Evolutionary conservation across 805 yeast species (phyloP), one percentile per base, ranked within the genome.

Genomic region (Pichia membranifaciens): DNA sequence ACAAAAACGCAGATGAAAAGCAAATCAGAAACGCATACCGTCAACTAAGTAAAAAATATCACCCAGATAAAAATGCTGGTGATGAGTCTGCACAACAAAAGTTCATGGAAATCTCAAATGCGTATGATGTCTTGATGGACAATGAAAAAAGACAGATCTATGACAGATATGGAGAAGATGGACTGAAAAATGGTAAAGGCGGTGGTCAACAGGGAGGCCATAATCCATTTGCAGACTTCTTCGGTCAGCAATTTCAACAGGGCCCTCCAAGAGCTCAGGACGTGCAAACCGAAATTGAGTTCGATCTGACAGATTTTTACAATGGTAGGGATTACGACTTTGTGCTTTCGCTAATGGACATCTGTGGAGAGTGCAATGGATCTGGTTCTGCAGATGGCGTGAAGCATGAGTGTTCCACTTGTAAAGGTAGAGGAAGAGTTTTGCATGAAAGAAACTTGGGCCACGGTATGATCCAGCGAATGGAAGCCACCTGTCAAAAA

Each of bases 21-120:
- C 89, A 88, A 47, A 87, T 90, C 67, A 88, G 87, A 61, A 76
- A 81, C 44, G 96, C 96, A 0, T 90, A 90, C 63, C 72, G 96
- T 54, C 76, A 79, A 47, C 68, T 91, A 53, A 82, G 90, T 54
- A 84, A 87, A 63, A 86, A 86, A 60, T 88, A 78, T 66, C 99
- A 91, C 61, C 99, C 99, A 2, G 99, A 91, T 66, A 91, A 91
- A 69, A 93, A 91, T 62, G 82, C 84, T 5, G 84, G 83, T 6
- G 78, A 83, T 56, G 88, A 87, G 8, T 84, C 76, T 25, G 96
- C 97, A 1, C 89, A 87, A 54, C 82, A 84, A 43, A 82, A 78
- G 66, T 93, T 90, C 63, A 82, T 93, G 43, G 95, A 89, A 65
- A 77, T 93, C 25, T 96, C 96, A 15, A 95, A 85, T 59, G 98